A percentile compares a stretch with the other conserved stretches of the same genome.
Conservation (phyloP, 2,329 filamentous ascomycete genomes). For the Simplicillium sp. region DNA sequence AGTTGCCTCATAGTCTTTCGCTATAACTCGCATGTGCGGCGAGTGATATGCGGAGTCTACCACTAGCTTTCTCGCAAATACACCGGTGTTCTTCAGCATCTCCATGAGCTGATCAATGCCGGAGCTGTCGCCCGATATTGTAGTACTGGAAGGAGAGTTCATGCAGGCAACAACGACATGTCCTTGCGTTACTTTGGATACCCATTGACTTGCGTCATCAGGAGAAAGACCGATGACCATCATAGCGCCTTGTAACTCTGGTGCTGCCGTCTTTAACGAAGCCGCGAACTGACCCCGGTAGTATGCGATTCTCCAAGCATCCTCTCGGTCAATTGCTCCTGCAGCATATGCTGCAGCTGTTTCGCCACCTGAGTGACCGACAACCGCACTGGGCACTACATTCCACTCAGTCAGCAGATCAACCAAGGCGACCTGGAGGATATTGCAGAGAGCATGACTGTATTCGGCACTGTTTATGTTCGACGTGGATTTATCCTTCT, state of each 20-base stretch:
- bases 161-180: conserved; percentile 17
- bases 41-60: conserved; percentile 20
- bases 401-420: conserved; percentile 18
- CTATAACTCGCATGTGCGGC: conserved; percentile 16
- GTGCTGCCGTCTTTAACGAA: not conserved
- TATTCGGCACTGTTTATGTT: conserved; percentile 8
- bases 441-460: conserved; percentile 26
- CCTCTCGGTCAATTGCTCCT: conserved; percentile 3
- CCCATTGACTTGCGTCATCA: not conserved
- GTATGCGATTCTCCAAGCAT: conserved; percentile 17
- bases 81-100: conserved; percentile 2
- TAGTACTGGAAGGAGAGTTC: conserved; percentile 19
- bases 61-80: conserved; percentile 14
- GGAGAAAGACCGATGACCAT: conserved; percentile 13
- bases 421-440: conserved; percentile 26
- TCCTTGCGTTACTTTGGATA: not conserved
- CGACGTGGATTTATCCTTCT: not conserved
- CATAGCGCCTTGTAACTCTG: conserved; percentile 14
- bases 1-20: conserved; percentile 7
- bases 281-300: conserved; percentile 14
- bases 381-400: conserved; percentile 13
- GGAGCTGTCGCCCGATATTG: conserved; percentile 16
- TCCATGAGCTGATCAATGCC: conserved; percentile 12
- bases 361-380: conserved; percentile 25
- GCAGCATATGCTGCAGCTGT: conserved; percentile 21